Evolutionary conservation across 495 filamentous ascomycete genomes (phyloP).

Genomic region (Trypethelium eluteriae): DNA sequence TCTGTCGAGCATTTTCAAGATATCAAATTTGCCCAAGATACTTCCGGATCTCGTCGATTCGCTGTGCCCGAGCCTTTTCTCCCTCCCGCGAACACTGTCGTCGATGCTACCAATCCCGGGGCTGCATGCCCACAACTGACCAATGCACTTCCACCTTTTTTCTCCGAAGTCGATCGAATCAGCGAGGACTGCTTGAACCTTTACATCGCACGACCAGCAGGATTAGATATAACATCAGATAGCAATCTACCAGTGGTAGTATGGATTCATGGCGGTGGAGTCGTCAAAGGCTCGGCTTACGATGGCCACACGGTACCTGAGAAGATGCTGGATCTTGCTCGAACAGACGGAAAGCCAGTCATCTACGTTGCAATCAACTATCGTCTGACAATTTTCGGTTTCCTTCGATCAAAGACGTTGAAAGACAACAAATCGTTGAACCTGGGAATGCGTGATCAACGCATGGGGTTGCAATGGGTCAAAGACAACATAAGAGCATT

Average conservation of each 20-base stretch:
- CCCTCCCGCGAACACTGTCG: neutral
- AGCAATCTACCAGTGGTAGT: conserved; percentile 9
- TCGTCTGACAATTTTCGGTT: conserved; percentile 34
- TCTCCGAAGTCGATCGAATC: conserved; percentile 7
- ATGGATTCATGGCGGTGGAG: conserved; percentile 12
- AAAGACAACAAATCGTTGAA: conserved; percentile 19
- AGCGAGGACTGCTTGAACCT: conserved; percentile 20
- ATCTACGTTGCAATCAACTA: conserved; percentile 59
- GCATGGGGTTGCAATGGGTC: conserved; percentile 29
- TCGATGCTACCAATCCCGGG: conserved; percentile 15
- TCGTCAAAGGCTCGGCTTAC: conserved; percentile 16
- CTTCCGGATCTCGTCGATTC: conserved; percentile 16
- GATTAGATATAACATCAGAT: neutral
- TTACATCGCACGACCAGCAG: conserved; percentile 11
- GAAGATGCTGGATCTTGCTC: conserved; percentile 11
- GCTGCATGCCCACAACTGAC: conserved; percentile 14
- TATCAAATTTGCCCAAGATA: conserved; percentile 16
- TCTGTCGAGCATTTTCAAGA: conserved; percentile 16
- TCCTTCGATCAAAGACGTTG: conserved; percentile 30
- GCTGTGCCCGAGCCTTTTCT: conserved; percentile 14
- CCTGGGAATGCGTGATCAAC: conserved; percentile 26
- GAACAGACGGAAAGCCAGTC: conserved; percentile 46
- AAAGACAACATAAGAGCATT: conserved; percentile 47
- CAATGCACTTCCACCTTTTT: conserved; percentile 14
- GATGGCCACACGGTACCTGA: conserved; percentile 15